These are phyloP conservation scores for Calonectria pteridis DNA, from an alignment of 2,329 filamentous ascomycete species.

Conservation along the genomic window DNA sequence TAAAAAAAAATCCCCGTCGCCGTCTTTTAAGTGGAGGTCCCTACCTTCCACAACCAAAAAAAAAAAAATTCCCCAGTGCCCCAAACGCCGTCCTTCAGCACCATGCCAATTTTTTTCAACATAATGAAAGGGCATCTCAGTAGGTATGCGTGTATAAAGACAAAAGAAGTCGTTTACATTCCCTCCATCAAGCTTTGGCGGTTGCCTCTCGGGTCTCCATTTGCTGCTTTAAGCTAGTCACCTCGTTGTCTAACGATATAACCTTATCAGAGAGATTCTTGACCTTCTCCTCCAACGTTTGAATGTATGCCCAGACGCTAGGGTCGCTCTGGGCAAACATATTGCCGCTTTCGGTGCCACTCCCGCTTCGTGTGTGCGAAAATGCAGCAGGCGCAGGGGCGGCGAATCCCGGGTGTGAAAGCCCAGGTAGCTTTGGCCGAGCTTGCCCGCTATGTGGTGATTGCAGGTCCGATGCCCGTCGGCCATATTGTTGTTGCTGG, in stretches of 20 bases:
- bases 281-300: conserved; percentile 72
- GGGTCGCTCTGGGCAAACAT: conserved; percentile 73
- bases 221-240: conserved; percentile 50
- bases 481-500: conserved; percentile 70
- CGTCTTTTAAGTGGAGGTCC: conserved; percentile 48
- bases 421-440: conserved; percentile 53
- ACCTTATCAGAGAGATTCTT: conserved; percentile 53
- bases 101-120: conserved; percentile 43
- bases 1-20: conserved; percentile 45
- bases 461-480: conserved; percentile 67
- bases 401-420: conserved; percentile 53
- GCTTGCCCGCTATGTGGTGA: conserved; percentile 63
- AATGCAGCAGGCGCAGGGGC: conserved; percentile 48
- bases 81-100: conserved; percentile 47
- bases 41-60: conserved; percentile 46
- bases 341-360: conserved; percentile 72
- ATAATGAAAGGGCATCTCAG: conserved; percentile 42
- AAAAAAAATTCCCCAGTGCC: conserved; percentile 32
- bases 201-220: conserved; percentile 48
- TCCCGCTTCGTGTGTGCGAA: conserved; percentile 55
- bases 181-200: conserved; percentile 37
- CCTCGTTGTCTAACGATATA: conserved; percentile 49
- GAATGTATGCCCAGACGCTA: conserved; percentile 79
- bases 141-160: conserved; percentile 41
- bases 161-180: conserved; percentile 25